A percentile compares a stretch with the other conserved stretches of the same genome.
Evolutionary conservation across 306 rosid genomes (phyloP).

Genomic region (Fragaria vesca): DNA sequence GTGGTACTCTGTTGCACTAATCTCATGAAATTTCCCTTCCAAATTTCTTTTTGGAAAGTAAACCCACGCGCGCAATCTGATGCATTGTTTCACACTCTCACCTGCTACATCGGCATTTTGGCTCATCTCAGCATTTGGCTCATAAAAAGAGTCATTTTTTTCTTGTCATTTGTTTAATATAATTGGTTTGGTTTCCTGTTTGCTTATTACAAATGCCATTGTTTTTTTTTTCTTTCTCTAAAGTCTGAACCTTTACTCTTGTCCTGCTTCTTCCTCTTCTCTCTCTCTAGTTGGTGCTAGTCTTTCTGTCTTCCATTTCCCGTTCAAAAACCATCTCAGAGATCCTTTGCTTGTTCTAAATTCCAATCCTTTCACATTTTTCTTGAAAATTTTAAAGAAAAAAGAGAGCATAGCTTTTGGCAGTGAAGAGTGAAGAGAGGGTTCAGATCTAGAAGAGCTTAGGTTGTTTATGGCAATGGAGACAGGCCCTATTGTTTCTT

Average conservation of each 20-base stretch:
- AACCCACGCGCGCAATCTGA: constrained; percentile 14
- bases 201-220: constrained; percentile 35
- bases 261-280: not conserved
- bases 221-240: constrained; percentile 53
- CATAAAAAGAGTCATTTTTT: not conserved
- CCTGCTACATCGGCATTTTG: constrained; percentile 51
- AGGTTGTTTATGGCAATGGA: constrained; percentile 43
- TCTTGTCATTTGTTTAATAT: constrained; percentile 19
- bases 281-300: constrained; percentile 18
- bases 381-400: constrained; percentile 8
- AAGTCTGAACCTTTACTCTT: constrained; percentile 26
- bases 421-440: constrained; percentile 19
- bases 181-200: not conserved
- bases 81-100: not conserved
- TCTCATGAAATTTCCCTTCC: not conserved
- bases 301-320: not conserved
- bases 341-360: constrained; percentile 36
- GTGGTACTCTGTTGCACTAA: not conserved
- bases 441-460: constrained; percentile 65
- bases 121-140: constrained; percentile 18
- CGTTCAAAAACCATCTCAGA: constrained; percentile 17
- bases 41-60: not conserved
- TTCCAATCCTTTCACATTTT: constrained; percentile 12
- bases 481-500: constrained; percentile 27
- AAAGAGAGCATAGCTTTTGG: constrained; percentile 12